A percentile compares a stretch with the other conserved stretches of the same genome.
These are phyloP conservation scores for Pythium scleroteichum DNA, from an alignment of 352 stramenopile genomes.

Conservation along the genomic window DNA sequence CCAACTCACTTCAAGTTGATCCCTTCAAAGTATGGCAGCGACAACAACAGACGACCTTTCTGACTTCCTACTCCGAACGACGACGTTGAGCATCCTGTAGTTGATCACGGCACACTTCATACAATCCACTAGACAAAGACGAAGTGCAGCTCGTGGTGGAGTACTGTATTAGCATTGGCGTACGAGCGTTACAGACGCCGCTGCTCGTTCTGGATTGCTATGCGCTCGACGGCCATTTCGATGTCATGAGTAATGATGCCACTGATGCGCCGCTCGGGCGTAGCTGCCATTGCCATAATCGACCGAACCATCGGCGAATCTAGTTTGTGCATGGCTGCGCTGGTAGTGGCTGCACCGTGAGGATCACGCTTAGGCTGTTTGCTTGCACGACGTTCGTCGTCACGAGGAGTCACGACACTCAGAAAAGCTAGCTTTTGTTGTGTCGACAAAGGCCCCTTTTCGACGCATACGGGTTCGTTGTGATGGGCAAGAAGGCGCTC, in stretches of 20 bases:
- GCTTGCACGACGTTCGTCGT: neutral
- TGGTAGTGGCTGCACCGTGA: neutral
- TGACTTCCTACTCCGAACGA: too few species aligned
- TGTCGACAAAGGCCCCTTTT: constrained; percentile 4
- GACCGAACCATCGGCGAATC: constrained; percentile 4
- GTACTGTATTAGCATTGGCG: too few species aligned
- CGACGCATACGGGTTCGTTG: constrained; percentile 5
- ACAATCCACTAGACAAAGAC: too few species aligned
- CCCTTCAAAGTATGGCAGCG: too few species aligned
- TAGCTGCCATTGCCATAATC: constrained; percentile 13
- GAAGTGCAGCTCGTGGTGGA: too few species aligned
- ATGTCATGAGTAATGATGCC: neutral
- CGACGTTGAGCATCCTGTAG: too few species aligned
- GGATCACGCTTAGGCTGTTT: constrained; percentile 2
- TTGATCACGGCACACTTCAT: too few species aligned
- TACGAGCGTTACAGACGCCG: too few species aligned
- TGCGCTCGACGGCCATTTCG: neutral
- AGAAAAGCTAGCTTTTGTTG: constrained; percentile 14
- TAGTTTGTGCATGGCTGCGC: neutral
- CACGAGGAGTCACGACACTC: neutral
- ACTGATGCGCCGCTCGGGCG: constrained; percentile 3
- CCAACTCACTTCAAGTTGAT: too few species aligned
- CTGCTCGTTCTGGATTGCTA: neutral
- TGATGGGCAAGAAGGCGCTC: constrained; percentile 12
- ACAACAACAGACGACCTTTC: too few species aligned